A percentile compares a stretch with the other conserved stretches of the same genome.
Evolutionary conservation across 2,329 filamentous ascomycete species (phyloP).

Genomic region (Phialophora verrucosa): DNA sequence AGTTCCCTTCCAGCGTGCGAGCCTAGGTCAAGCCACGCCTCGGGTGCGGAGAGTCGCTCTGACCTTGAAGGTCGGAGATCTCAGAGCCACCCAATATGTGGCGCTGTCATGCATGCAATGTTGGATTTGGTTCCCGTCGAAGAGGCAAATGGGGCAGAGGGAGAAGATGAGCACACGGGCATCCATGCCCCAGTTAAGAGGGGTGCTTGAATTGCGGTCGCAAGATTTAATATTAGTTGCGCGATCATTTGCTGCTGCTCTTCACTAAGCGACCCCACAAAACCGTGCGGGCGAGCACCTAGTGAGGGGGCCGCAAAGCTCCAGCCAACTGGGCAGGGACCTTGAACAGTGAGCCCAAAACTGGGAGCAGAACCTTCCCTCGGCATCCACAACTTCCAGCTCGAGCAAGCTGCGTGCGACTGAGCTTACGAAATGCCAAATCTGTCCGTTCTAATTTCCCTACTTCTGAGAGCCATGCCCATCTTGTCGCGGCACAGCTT

Average conservation of each 20-base stretch:
- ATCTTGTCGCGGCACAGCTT: not conserved
- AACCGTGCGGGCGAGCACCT: slow-evolving; percentile 3
- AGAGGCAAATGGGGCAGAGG: not conserved
- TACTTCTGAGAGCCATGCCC: not conserved
- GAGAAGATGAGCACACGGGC: not conserved
- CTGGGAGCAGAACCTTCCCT: slow-evolving; percentile 8
- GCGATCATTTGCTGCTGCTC: slow-evolving; percentile 16
- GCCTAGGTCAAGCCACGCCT: slow-evolving; percentile 8
- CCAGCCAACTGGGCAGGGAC: not conserved
- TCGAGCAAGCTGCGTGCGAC: not conserved
- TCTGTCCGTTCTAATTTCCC: not conserved
- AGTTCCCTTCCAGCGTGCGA: not conserved
- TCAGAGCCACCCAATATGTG: slow-evolving; percentile 22
- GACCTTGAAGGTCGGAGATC: not conserved
- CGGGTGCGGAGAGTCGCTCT: slow-evolving; percentile 27
- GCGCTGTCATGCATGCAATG: slow-evolving; percentile 16
- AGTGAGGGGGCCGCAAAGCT: slow-evolving; percentile 3
- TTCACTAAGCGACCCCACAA: slow-evolving; percentile 21
- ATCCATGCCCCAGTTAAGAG: slow-evolving; percentile 1
- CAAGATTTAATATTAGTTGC: slow-evolving; percentile 6
- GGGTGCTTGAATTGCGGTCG: slow-evolving; percentile 1
- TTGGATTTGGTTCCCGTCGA: not conserved
- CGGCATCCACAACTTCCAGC: slow-evolving; percentile 9
- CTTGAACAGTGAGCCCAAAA: not conserved
- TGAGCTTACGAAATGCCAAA: not conserved